Evolutionary conservation across 257 asterid genomes (phyloP).

Genomic region (Petunia secreta): DNA sequence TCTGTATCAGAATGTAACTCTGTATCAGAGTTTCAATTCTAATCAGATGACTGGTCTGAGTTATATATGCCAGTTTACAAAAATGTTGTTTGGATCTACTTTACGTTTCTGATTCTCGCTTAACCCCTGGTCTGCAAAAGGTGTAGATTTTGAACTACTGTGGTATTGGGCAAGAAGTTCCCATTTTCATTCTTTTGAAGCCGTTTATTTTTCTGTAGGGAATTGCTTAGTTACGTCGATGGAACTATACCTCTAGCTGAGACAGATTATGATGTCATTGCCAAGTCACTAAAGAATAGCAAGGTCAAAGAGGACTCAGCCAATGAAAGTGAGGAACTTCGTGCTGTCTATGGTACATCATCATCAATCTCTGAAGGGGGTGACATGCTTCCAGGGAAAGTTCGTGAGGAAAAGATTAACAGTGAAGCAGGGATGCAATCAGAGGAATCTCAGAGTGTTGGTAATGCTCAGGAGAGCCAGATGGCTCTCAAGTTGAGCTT

Average conservation of each 20-base stretch:
- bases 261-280: slow-evolving; percentile 77
- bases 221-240: slow-evolving; percentile 73
- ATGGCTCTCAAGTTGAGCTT: slow-evolving; percentile 86
- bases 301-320: slow-evolving; percentile 28
- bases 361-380: slow-evolving; percentile 34
- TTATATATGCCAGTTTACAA: not conserved
- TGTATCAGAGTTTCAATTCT: not conserved
- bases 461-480: slow-evolving; percentile 47
- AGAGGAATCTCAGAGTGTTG: slow-evolving; percentile 41
- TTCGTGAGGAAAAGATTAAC: slow-evolving; percentile 25
- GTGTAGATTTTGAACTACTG: not conserved
- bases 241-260: slow-evolving; percentile 67
- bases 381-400: slow-evolving; percentile 26
- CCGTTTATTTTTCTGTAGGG: slow-evolving; percentile 51
- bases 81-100: not conserved
- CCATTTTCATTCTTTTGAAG: not conserved
- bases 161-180: not conserved
- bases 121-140: not conserved
- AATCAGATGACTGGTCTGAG: slow-evolving; percentile 12
- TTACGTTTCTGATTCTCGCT: not conserved
- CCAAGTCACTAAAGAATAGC: slow-evolving; percentile 42
- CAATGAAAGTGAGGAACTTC: slow-evolving; percentile 38
- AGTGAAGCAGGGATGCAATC: slow-evolving; percentile 33
- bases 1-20: not conserved
- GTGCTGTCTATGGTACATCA: slow-evolving; percentile 30